These are phyloP conservation scores for Lepidium aucheri DNA, from an alignment of 345 rosid species.

Conservation along the genomic window DNA sequence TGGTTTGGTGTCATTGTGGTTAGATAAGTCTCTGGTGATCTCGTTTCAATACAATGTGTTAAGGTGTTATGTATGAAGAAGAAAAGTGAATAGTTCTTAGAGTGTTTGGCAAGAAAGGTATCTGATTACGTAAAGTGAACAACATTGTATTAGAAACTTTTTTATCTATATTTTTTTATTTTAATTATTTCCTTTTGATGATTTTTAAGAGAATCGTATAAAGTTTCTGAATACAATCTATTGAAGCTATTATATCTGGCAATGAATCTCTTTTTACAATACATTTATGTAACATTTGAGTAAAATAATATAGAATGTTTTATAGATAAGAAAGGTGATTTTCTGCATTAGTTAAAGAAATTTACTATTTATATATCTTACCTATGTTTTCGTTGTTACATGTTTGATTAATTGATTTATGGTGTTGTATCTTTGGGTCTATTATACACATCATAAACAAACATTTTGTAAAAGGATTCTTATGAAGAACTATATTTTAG, in stretches of 20 bases:
- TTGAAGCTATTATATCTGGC: neutral
- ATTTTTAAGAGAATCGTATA: slow-evolving; percentile 12
- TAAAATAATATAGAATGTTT: neutral
- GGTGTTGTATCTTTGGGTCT: no score
- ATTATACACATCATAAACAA: no score
- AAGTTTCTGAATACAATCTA: slow-evolving; percentile 8
- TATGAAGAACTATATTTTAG: no score
- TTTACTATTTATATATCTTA: no score
- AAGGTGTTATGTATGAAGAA: slow-evolving; percentile 13
- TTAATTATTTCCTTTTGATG: neutral
- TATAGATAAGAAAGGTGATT: neutral
- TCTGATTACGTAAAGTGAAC: slow-evolving; percentile 27
- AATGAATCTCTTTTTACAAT: neutral
- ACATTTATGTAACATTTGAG: neutral
- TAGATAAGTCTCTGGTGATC: neutral
- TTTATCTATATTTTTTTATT: neutral
- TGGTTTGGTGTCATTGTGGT: slow-evolving; percentile 12
- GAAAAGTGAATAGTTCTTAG: slow-evolving; percentile 22
- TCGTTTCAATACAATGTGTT: neutral
- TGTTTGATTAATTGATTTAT: no score
- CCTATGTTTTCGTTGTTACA: no score
- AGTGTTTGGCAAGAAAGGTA: slow-evolving; percentile 44
- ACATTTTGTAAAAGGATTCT: no score
- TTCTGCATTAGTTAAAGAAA: no score
- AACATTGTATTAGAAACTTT: neutral